phyloP scores from a whole-genome alignment of 208 protist species.

The Crithidia expoeki region DNA sequence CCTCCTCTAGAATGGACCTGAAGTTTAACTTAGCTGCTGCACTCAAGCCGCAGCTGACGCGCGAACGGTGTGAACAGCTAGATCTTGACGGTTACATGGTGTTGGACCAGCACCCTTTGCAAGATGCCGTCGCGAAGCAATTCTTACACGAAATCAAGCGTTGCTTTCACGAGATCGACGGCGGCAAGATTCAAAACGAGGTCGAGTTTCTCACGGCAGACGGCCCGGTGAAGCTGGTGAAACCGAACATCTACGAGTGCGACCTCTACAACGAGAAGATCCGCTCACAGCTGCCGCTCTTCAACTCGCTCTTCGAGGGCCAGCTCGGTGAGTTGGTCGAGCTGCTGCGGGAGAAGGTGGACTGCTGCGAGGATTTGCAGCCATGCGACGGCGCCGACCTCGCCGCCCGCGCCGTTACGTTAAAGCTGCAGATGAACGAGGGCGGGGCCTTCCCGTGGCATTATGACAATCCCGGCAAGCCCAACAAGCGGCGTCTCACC shows the following conservation, averaged over 20 bases:
- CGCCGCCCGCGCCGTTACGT: conserved; percentile 32
- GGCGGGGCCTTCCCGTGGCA: conserved; percentile 66
- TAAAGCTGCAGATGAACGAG: conserved; percentile 67
- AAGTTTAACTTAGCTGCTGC: conserved; percentile 19
- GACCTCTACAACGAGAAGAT: conserved; percentile 46
- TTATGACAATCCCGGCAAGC: conserved; percentile 56
- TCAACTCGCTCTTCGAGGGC: conserved; percentile 38
- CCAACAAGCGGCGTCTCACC: conserved; percentile 59
- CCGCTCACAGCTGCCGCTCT: conserved; percentile 38
- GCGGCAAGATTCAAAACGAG: conserved; percentile 39
- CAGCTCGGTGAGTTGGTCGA: conserved; percentile 41
- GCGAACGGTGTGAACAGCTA: conserved; percentile 38
- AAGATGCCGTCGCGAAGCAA: conserved; percentile 17
- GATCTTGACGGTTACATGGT: conserved; percentile 48
- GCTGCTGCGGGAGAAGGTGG: conserved; percentile 39
- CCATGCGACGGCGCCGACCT: conserved; percentile 21
- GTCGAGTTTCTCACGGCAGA: conserved; percentile 50
- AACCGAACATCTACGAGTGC: conserved; percentile 62
- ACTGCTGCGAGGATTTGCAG: conserved; percentile 39
- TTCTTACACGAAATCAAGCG: conserved; percentile 36
- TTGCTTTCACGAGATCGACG: conserved; percentile 44
- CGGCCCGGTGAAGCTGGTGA: conserved; percentile 47
- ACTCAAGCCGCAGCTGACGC: conserved; percentile 34
- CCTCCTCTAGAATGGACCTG: no score
- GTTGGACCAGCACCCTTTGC: conserved; percentile 33